Base-by-base conservation (phyloP, 768 basidiomycete genomes). In the Leccinum fibrillosum region DNA sequence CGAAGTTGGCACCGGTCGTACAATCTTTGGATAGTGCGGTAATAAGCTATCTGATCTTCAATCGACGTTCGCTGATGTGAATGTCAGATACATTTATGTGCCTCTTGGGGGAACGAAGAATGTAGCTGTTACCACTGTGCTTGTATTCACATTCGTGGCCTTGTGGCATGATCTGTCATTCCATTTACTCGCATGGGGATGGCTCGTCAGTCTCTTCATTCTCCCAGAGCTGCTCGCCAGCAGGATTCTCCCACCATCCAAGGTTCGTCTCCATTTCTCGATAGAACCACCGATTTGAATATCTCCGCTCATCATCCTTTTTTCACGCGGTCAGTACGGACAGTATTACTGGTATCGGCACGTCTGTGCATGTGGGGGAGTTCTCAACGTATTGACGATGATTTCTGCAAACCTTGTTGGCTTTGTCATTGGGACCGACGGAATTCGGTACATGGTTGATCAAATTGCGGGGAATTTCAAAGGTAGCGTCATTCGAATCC, bases 81-180 rank as follows among this genome's bases (percentile, higher is more conserved):
- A 9, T 17, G 30, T 49, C 49, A 97, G 94, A 55, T 98, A 98
- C 69, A 91, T 98, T 56, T 98, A 98, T 73, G 77, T 98, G 15
- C 96, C 97, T 0, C 77, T 98, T 15, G 96, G 94, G 15, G 97
- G 95, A 2, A 70, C 81, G 5, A 72, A 76, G 45, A 79, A 80
- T 49, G 69, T 77, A 2, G 65, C 86, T 6, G 51, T 89, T 23
- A 88, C 95, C 44, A 90, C 85, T 0, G 60, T 87, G 10, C 74
- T 96, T 42, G 84, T 96, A 19, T 98, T 98, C 78, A 90, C 96
- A 1, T 98, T 99, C 66, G 95, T 98, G 23, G 96, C 97, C 0
- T 75, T 99, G 19, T 99, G 96, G 96, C 97, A 99, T 64, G 97
- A 98, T 68, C 79, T 98, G 2, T 90, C 90, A 0, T 87, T 96